phyloP scores from a whole-genome alignment of 75 land plant species.

The Cryptomeria japonica region DNA sequence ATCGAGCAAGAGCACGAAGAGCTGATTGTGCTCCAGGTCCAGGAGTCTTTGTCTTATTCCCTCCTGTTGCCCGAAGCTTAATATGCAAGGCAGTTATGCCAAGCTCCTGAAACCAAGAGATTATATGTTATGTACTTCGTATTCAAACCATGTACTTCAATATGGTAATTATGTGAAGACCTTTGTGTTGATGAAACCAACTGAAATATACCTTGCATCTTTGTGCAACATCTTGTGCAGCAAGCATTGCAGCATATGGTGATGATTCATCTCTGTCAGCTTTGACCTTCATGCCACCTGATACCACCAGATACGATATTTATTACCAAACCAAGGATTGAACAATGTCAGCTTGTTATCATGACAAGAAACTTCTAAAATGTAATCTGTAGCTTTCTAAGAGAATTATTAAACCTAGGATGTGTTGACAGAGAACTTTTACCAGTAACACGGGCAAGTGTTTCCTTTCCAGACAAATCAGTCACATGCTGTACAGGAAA shows the following conservation, averaged over 20 bases:
- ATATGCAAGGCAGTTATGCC: constrained; percentile 18
- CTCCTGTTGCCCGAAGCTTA: constrained; percentile 57
- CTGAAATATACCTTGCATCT: background rate
- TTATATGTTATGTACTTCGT: background rate
- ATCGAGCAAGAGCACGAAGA: constrained; percentile 73
- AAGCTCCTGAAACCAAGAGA: constrained; percentile 31
- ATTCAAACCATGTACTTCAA: background rate
- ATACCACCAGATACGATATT: background rate
- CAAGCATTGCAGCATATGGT: constrained; percentile 89
- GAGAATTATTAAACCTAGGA: background rate
- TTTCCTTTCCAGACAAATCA: constrained; percentile 81
- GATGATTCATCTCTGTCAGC: constrained; percentile 59
- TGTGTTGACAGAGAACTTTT: constrained; percentile 5
- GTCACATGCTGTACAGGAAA: constrained; percentile 65
- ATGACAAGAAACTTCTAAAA: background rate
- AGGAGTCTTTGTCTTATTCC: constrained; percentile 56
- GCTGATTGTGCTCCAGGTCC: constrained; percentile 20
- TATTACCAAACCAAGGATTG: background rate
- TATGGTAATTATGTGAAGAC: background rate
- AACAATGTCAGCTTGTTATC: background rate
- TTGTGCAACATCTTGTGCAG: constrained; percentile 65
- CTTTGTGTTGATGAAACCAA: background rate
- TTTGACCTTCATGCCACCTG: constrained; percentile 7
- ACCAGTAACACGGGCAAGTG: constrained; percentile 80
- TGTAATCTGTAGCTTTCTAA: too few relatives aligned